A percentile compares a stretch with the other conserved stretches of the same genome.
Evolutionary conservation across 164 flowering plant species (phyloP).

Genomic region (Tinospora cordifolia): DNA sequence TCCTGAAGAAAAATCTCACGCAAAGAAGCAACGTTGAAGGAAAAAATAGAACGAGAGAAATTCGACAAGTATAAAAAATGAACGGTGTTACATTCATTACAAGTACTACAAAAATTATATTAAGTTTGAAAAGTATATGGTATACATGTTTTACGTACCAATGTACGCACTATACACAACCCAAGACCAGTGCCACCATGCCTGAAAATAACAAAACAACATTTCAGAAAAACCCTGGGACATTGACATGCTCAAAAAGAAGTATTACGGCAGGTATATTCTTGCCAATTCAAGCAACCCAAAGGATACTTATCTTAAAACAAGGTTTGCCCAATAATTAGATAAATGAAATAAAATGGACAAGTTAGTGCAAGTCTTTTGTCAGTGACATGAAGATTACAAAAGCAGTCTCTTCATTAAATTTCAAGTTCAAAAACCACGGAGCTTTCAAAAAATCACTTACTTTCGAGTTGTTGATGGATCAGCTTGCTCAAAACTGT

Average conservation of each 20-base stretch:
- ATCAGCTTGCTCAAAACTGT: too few species aligned
- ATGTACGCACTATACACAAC: slow-evolving; percentile 86
- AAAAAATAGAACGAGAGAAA: neutral
- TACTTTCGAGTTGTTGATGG: too few species aligned
- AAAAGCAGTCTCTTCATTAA: too few species aligned
- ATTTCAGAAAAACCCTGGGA: neutral
- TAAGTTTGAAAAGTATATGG: slow-evolving; percentile 1
- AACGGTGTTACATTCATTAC: neutral
- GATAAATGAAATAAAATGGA: too few species aligned
- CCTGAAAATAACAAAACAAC: slow-evolving; percentile 41
- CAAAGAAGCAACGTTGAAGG: neutral
- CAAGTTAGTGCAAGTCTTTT: too few species aligned
- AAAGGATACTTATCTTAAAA: too few species aligned
- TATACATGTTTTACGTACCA: slow-evolving; percentile 46
- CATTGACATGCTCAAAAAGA: neutral
- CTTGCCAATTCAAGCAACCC: too few species aligned
- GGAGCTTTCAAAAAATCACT: too few species aligned
- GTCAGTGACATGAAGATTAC: too few species aligned
- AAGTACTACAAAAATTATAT: neutral
- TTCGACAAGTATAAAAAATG: neutral
- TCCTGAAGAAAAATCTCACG: neutral
- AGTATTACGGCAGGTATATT: neutral
- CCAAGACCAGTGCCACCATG: slow-evolving; percentile 99
- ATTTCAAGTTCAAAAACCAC: too few species aligned
- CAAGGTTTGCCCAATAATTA: too few species aligned